phyloP scores from a whole-genome alignment of 441 rosid species.

The Gossypium aridum region DNA sequence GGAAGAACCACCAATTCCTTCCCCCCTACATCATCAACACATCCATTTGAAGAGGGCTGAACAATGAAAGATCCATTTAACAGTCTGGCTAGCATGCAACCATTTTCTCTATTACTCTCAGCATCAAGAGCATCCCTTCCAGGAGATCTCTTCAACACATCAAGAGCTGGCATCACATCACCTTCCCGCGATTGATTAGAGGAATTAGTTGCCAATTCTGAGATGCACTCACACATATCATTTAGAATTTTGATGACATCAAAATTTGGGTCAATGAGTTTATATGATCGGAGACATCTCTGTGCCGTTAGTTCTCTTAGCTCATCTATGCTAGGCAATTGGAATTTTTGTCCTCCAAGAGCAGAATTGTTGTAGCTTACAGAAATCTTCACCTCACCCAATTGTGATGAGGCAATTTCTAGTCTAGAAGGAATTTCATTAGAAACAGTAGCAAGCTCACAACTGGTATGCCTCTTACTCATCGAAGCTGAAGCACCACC shows the following conservation, averaged over 20 bases:
- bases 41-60: conserved; percentile 19
- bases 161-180: conserved; percentile 30
- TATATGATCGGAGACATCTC: conserved; percentile 65
- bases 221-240: conserved; percentile 75
- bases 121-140: conserved; percentile 23
- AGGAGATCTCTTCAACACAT: conserved; percentile 42
- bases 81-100: conserved; percentile 8
- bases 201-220: conserved; percentile 56
- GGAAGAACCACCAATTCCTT: conserved; percentile 42
- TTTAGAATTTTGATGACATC: conserved; percentile 55
- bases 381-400: conserved; percentile 85
- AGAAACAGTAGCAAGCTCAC: conserved; percentile 16
- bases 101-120: conserved; percentile 16
- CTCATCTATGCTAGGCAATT: conserved; percentile 59
- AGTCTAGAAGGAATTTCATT: conserved; percentile 33
- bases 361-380: conserved; percentile 55
- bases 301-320: conserved; percentile 67
- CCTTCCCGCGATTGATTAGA: conserved; percentile 54
- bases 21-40: conserved; percentile 16
- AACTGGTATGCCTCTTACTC: conserved; percentile 22
- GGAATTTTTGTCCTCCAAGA: conserved; percentile 12
- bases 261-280: conserved; percentile 67
- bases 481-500: conserved; percentile 22
- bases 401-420: conserved; percentile 65
- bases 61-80: conserved; percentile 17